Evolutionary conservation across 192 early-diverging fungal species (phyloP).

Genomic region (Backusella tuberculispora): DNA sequence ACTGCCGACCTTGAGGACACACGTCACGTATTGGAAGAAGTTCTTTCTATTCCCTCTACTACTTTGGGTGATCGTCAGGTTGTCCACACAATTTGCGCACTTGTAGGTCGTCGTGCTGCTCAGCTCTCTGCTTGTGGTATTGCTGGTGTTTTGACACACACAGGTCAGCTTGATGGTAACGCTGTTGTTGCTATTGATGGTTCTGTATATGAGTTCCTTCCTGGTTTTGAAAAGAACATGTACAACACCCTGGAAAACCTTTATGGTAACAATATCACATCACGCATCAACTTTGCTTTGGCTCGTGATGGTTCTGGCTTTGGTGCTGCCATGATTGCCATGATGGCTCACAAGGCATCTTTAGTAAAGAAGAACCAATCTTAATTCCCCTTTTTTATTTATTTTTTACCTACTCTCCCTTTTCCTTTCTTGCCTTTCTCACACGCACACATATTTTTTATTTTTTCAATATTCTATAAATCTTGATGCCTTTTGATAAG

Average conservation of each 20-base stretch:
- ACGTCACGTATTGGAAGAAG: constrained; percentile 70
- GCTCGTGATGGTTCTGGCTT: constrained; percentile 86
- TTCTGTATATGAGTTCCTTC: constrained; percentile 76
- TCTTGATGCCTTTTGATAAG: constrained; percentile 5
- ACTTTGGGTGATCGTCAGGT: constrained; percentile 78
- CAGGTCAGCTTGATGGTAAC: constrained; percentile 34
- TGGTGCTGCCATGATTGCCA: constrained; percentile 63
- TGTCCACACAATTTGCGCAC: constrained; percentile 73
- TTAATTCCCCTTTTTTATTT: background rate
- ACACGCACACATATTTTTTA: background rate
- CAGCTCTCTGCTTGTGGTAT: constrained; percentile 75
- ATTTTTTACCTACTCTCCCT: background rate
- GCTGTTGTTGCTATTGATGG: constrained; percentile 64
- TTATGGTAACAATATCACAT: constrained; percentile 63
- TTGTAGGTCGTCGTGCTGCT: constrained; percentile 85
- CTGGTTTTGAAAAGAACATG: constrained; percentile 79
- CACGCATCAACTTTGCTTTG: constrained; percentile 70
- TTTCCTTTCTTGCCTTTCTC: background rate
- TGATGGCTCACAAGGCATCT: constrained; percentile 45
- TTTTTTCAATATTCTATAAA: background rate
- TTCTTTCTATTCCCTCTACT: constrained; percentile 67
- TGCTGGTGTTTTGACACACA: constrained; percentile 71
- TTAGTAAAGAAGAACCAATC: constrained; percentile 5
- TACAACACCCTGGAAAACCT: constrained; percentile 73
- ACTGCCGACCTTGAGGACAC: constrained; percentile 63